Evolutionary conservation across 371 early-diverging fungal genomes (phyloP).

Genomic region (Circinella minor): DNA sequence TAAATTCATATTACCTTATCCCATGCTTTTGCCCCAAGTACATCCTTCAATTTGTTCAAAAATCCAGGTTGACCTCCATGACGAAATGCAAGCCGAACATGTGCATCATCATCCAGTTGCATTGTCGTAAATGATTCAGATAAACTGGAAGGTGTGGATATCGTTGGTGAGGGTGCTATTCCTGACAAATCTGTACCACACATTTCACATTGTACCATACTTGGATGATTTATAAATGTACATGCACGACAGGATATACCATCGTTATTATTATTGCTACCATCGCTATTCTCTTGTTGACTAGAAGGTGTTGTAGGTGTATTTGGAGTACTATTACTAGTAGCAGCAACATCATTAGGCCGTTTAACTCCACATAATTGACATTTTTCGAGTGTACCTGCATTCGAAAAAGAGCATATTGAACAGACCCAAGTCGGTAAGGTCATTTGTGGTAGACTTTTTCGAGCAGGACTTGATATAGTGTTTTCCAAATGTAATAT

Average conservation of each 20-base stretch:
- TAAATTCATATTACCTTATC: conserved; percentile 34
- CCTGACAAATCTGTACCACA: conserved; percentile 64
- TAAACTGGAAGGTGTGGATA: conserved; percentile 13
- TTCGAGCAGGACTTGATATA: conserved; percentile 1
- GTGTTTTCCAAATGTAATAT: conserved; percentile 43
- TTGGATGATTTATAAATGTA: conserved; percentile 87
- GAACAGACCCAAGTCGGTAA: conserved; percentile 71
- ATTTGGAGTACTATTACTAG: not conserved
- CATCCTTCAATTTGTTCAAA: conserved; percentile 59
- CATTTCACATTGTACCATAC: conserved; percentile 81
- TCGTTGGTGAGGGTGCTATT: conserved; percentile 5
- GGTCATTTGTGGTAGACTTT: conserved; percentile 22
- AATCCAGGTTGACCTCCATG: conserved; percentile 71
- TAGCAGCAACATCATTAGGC: conserved; percentile 3
- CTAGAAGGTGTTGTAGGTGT: conserved; percentile 6
- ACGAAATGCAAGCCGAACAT: conserved; percentile 80
- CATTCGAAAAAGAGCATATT: conserved; percentile 74
- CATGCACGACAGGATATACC: conserved; percentile 61
- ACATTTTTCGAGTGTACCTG: conserved; percentile 57
- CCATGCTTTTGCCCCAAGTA: conserved; percentile 69
- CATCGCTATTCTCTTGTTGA: conserved; percentile 11
- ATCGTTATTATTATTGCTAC: not conserved
- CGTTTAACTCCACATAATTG: conserved; percentile 74
- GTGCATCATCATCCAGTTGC: conserved; percentile 14
- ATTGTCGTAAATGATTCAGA: not conserved